These are phyloP conservation scores for Rutstroemia sp. DNA, from an alignment of 2,329 filamentous ascomycete genomes.

Conservation along the genomic window DNA sequence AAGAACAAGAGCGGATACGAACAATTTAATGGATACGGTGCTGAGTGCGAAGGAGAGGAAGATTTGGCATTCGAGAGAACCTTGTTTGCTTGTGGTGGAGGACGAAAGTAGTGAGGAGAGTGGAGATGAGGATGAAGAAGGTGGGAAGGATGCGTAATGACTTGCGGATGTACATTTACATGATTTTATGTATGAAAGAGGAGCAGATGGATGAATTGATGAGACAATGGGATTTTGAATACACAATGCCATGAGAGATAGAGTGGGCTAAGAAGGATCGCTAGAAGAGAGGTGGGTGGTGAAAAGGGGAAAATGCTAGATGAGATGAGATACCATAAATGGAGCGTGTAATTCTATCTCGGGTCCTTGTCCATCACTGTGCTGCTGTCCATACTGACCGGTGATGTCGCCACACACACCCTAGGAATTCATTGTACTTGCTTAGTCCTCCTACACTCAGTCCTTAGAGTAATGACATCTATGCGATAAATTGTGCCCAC, in stretches of 20 bases:
- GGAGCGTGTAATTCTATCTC: not conserved
- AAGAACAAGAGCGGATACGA: constrained; percentile 43
- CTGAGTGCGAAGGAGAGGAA: constrained; percentile 53
- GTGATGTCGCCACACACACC: no score
- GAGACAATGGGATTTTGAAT: not conserved
- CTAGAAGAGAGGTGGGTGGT: not conserved
- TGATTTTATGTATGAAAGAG: not conserved
- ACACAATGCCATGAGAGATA: not conserved
- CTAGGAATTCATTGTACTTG: no score
- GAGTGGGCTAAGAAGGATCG: not conserved
- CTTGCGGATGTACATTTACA: not conserved
- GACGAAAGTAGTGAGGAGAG: constrained; percentile 33
- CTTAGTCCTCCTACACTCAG: no score
- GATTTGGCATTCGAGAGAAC: constrained; percentile 56
- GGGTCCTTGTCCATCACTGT: not conserved
- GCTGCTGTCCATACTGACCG: not conserved
- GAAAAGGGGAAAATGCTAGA: not conserved
- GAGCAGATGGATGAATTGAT: not conserved
- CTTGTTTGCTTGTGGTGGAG: constrained; percentile 46
- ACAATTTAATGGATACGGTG: constrained; percentile 50
- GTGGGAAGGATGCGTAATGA: not conserved
- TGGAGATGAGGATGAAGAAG: constrained; percentile 11
- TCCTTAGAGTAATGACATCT: no score
- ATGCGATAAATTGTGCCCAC: no score
- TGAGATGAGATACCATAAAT: not conserved